Evolutionary conservation across 495 filamentous ascomycete species (phyloP).

Genomic region (Monascus purpureus): DNA sequence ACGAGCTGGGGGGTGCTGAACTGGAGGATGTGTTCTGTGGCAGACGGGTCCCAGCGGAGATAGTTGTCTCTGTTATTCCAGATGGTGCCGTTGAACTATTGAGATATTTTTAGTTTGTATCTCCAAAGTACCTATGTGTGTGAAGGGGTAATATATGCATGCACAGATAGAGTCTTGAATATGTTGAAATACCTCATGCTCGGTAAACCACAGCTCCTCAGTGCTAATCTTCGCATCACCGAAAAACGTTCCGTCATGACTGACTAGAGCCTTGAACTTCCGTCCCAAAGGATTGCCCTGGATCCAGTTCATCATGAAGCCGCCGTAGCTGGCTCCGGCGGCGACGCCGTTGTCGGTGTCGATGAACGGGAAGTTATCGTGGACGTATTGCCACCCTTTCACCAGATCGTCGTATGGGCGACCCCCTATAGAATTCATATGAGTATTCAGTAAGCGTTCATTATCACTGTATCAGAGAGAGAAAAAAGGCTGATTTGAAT

Average conservation of each 20-base stretch:
- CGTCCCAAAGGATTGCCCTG: slow-evolving; percentile 38
- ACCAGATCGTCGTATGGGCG: slow-evolving; percentile 43
- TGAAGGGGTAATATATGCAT: neutral
- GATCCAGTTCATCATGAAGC: slow-evolving; percentile 46
- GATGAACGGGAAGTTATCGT: slow-evolving; percentile 31
- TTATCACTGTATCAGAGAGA: too few relatives aligned
- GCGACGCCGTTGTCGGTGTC: slow-evolving; percentile 37
- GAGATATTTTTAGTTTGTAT: neutral
- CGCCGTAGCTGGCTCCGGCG: slow-evolving; percentile 36
- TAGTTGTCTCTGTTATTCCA: slow-evolving; percentile 30
- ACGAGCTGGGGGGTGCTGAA: slow-evolving; percentile 33
- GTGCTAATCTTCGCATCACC: slow-evolving; percentile 27
- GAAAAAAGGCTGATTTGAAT: slow-evolving; percentile 1
- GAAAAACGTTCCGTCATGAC: slow-evolving; percentile 31
- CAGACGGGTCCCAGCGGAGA: slow-evolving; percentile 31
- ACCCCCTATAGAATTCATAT: too few relatives aligned
- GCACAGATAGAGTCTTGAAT: too few relatives aligned
- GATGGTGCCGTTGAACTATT: slow-evolving; percentile 30
- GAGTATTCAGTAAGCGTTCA: too few relatives aligned
- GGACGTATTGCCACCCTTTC: slow-evolving; percentile 34
- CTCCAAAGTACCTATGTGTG: neutral
- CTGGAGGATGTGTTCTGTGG: too few relatives aligned
- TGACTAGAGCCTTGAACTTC: slow-evolving; percentile 39
- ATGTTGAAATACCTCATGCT: slow-evolving; percentile 19
- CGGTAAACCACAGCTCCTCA: slow-evolving; percentile 35